phyloP scores from a whole-genome alignment of 208 protist species.

The Trypanosomatidae sp. region DNA sequence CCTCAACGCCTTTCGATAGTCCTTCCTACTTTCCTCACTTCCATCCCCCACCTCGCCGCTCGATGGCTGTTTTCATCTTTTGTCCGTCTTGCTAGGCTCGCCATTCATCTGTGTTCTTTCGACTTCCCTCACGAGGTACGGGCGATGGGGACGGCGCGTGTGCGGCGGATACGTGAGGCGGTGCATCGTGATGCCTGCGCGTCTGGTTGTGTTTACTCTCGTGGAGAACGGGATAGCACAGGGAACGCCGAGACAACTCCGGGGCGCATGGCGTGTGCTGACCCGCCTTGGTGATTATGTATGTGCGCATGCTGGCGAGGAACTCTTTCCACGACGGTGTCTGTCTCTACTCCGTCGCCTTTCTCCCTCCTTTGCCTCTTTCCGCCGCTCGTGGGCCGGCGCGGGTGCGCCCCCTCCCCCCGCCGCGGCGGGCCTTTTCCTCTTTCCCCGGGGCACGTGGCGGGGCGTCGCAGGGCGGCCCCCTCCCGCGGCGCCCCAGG shows the following conservation, averaged over 20 bases:
- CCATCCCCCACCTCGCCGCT: neutral
- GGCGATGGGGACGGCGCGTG: neutral
- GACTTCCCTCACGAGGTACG: neutral
- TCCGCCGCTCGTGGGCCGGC: neutral
- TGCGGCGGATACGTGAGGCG: neutral
- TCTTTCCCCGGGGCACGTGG: neutral
- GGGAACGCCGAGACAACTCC: neutral
- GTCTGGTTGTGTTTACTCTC: neutral
- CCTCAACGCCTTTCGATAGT: neutral
- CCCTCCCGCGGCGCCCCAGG: too few species aligned
- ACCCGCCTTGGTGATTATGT: neutral
- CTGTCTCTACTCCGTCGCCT: neutral
- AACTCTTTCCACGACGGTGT: too few species aligned
- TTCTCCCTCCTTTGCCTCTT: neutral
- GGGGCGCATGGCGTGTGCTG: neutral
- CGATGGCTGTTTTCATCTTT: slow-evolving; percentile 1
- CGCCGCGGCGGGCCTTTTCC: neutral
- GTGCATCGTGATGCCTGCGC: neutral
- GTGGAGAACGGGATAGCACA: too few species aligned
- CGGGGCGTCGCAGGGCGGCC: too few species aligned
- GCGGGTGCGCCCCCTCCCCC: neutral
- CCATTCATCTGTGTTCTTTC: neutral
- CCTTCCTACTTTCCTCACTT: neutral
- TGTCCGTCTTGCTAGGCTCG: neutral
- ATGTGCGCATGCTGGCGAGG: neutral